phyloP scores from a whole-genome alignment of 768 basidiomycete species.

The Tylopilus sp. region DNA sequence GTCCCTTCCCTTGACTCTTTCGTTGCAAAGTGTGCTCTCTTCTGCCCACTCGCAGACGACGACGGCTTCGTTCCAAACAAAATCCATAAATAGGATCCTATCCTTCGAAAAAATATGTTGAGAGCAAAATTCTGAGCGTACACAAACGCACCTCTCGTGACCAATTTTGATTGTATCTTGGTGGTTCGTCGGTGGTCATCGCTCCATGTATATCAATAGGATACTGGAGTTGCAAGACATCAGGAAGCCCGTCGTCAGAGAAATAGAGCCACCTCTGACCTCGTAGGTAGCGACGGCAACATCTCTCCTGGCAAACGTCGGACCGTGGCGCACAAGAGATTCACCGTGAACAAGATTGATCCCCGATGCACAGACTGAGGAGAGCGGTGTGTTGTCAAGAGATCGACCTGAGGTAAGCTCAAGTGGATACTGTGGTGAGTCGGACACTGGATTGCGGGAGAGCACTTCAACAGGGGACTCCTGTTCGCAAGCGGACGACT shows the following conservation, averaged over 20 bases:
- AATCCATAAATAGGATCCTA: not conserved
- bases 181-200: not conserved
- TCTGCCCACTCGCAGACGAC: slow-evolving; percentile 4
- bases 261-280: not conserved
- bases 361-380: not conserved
- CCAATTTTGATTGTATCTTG: not conserved
- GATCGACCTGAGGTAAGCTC: no score
- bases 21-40: not conserved
- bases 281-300: not conserved
- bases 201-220: no score
- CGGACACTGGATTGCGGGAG: not conserved
- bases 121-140: not conserved
- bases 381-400: not conserved
- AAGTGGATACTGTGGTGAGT: no score
- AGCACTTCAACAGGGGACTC: not conserved
- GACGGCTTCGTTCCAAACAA: not conserved
- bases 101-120: not conserved
- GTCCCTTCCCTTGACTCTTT: not conserved
- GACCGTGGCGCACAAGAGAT: not conserved
- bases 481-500: not conserved
- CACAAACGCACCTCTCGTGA: not conserved
- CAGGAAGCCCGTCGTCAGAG: no score
- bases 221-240: no score
- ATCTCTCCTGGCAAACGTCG: no score
- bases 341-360: not conserved